Percentiles rank a stretch among this genome's conserved stretches.
Evolutionary conservation across 2,329 filamentous ascomycete genomes (phyloP).

Genomic region (Trichoderma sp.): DNA sequence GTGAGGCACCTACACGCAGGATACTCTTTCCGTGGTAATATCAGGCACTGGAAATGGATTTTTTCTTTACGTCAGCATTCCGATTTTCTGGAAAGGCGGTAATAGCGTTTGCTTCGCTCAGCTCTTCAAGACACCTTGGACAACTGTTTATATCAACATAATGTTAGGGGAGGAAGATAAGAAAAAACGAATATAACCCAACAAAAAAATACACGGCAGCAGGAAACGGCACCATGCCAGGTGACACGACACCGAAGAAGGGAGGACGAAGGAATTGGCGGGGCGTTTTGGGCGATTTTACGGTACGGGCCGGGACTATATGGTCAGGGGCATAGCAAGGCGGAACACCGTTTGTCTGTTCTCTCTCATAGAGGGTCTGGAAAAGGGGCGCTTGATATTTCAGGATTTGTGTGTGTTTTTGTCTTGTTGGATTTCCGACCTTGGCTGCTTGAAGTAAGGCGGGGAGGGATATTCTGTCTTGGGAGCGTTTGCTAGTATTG

Average conservation of each 20-base stretch:
- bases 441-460: not conserved
- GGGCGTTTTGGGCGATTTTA: constrained; percentile 14
- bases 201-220: not conserved
- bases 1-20: not conserved
- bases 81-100: not conserved
- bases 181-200: not conserved
- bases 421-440: not conserved
- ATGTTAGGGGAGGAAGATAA: not conserved
- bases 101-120: not conserved
- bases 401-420: constrained; percentile 2
- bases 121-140: not conserved
- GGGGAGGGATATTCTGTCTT: not conserved
- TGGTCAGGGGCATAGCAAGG: constrained; percentile 14
- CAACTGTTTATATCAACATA: not conserved
- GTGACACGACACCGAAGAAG: not conserved
- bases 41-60: not conserved
- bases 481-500: not conserved
- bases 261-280: not conserved
- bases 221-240: not conserved
- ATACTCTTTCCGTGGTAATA: not conserved
- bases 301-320: constrained; percentile 6
- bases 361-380: constrained; percentile 7
- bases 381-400: constrained; percentile 1
- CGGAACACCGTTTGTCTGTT: constrained; percentile 7
- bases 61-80: not conserved